Base-by-base conservation (phyloP, 352 stramenopile genomes). In the Phytophthora europaea region DNA sequence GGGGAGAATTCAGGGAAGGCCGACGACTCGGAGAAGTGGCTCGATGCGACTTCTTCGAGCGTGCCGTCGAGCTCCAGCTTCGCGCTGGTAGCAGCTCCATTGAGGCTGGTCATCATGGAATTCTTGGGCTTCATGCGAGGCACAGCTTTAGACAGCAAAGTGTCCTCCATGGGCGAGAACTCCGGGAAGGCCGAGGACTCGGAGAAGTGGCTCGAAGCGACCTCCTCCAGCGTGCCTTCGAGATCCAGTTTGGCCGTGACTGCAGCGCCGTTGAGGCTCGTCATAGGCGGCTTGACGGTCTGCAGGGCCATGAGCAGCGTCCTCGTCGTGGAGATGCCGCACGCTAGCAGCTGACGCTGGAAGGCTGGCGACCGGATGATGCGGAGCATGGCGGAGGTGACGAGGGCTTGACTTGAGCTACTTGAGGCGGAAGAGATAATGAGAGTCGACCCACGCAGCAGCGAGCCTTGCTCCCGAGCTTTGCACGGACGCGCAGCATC, bases 1-100 rank as follows among this genome's bases (percentile, higher is more conserved):
- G 85, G 72, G 0, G 87, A 86, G 36, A 82, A 89, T 68, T 92
- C 87, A 2, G 85, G 87, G 56, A 92, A 93, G 3, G 81, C 72
- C 6, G 87, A 94, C 0, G 83, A 59, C 62, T 93, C 87, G 0
- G 85, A 90, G 69, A 93, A 94, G 48, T 78, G 63, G 16, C 70
- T 65, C 23, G 82, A 75, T 1, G 84, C 84, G 15, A 82, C 65
- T 23, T 85, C 84, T 34, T 92, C 81, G 16, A 92, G 65, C 20
- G 81, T 77, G 9, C 74, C 61, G 57, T 85, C 69, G 4, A 87
- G 64, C 4, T 78, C 38, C 20, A 87, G 58, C 26, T 79, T 43
- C 23, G 78, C 65, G 31, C 36, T 61, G 13, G 64, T 51, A 18
- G 71, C 70, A 16, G 76, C 77, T 23, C 72, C 61, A 36, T 75